Conservation (phyloP, 129 eudicot genomes). For the Ambrosia artemisiifolia region DNA sequence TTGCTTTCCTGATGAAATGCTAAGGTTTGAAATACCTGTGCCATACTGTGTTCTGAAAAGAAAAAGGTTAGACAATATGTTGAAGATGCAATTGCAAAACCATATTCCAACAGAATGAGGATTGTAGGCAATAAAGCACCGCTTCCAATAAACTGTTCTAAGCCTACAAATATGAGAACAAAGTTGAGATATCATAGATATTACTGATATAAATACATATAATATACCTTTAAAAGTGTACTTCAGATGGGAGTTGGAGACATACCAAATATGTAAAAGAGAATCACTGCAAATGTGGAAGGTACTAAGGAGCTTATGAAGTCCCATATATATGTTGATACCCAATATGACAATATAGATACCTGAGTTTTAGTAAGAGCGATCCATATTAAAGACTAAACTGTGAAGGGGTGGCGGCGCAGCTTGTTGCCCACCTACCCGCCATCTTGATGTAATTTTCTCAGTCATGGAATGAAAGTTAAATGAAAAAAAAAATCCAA, state of each 20-base stretch:
- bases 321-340: slow-evolving; percentile 88
- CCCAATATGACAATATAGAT: slow-evolving; percentile 85
- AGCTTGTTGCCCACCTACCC: too few relatives aligned
- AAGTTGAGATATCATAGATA: slow-evolving; percentile 18
- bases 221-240: slow-evolving; percentile 11
- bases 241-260: slow-evolving; percentile 1
- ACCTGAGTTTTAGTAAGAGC: slow-evolving; percentile 64
- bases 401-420: too few relatives aligned
- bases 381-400: slow-evolving; percentile 34
- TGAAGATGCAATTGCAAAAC: slow-evolving; percentile 90
- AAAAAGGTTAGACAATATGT: slow-evolving; percentile 95
- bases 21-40: slow-evolving; percentile 62
- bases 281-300: slow-evolving; percentile 73
- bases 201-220: slow-evolving; percentile 16
- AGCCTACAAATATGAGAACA: slow-evolving; percentile 46
- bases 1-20: slow-evolving; percentile 4
- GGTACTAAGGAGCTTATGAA: slow-evolving; percentile 94
- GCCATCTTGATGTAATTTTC: too few relatives aligned
- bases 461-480: too few relatives aligned
- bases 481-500: too few relatives aligned
- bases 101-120: slow-evolving; percentile 81
- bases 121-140: slow-evolving; percentile 64
- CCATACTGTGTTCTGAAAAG: slow-evolving; percentile 93
- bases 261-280: slow-evolving; percentile 88
- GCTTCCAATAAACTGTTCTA: slow-evolving; percentile 84